Base-by-base conservation (phyloP, 148 eudicot genomes). In the Rhododendron kiyosumense region DNA sequence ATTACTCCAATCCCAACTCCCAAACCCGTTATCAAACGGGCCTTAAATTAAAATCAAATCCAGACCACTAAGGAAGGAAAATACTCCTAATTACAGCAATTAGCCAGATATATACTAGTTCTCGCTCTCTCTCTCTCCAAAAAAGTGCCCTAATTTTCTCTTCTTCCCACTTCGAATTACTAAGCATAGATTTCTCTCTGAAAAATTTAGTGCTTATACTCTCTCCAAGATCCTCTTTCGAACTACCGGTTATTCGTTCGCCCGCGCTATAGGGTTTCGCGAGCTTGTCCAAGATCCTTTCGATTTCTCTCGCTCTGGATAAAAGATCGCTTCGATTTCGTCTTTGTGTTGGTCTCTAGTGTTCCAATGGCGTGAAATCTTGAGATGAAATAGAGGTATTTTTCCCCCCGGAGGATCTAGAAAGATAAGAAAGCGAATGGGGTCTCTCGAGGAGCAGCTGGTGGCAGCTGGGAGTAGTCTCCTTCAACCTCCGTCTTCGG, bases 381-480 rank as follows among this genome's bases (percentile, higher is more conserved):
- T 48, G 54, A 65, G 32, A n/a, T 61, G 22, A 78, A 34, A 38
- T 78, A 7, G 76, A 24, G 75, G 32, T 36, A 34, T 46, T 80
- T 75, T 45, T 20, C 0, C 14, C n/a, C 65, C 26, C 61, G 46
- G 78, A 65, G 85, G 46, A 73, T 71, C 54, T 9, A 67, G 57
- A 46, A n/a, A 69, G 30, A 65, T 65, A 86, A 63, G 41, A 71
- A 87, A 61, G 77, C 59, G 65, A 84, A 93, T 91, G 95, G 86
- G 89, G 85, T 36, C 81, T 26, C 88, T 94, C 7, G 96, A 92
- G 61, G 85, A 90, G 22, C 86, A 90, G 89, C 91, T 95, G 3
- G 81, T 52, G 75, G 92, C 88, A 34, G 92, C 87, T 85, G 98
- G 97, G 71, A 90, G 89, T 12, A 85, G 84, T 51, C 94, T 94